Evolutionary conservation across 192 early-diverging fungal species (phyloP).

Genomic region (Dispira simplex): DNA sequence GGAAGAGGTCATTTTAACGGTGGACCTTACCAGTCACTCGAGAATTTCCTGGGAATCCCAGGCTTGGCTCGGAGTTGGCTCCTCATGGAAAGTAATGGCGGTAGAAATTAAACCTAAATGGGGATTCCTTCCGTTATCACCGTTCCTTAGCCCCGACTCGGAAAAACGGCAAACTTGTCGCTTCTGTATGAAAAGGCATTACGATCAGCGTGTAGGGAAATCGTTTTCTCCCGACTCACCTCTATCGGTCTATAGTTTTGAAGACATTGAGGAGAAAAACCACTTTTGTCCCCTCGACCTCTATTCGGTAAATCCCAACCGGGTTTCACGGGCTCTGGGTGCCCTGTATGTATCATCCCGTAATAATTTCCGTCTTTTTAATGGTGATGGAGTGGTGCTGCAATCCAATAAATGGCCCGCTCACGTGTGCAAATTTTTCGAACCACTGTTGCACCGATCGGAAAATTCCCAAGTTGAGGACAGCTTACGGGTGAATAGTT

Average conservation of each 20-base stretch:
- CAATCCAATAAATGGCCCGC: too few relatives aligned
- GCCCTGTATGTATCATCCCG: conserved; percentile 15
- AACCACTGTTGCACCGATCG: too few relatives aligned
- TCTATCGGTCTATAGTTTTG: background rate
- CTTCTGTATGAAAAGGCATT: conserved; percentile 61
- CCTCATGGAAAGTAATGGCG: too few relatives aligned
- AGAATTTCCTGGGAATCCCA: too few relatives aligned
- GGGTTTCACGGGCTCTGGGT: conserved; percentile 22
- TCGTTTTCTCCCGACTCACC: conserved; percentile 7
- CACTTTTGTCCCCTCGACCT: conserved; percentile 59
- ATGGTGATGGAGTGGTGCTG: conserved; percentile 15
- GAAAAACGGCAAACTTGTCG: conserved; percentile 47
- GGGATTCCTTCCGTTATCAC: conserved; percentile 42
- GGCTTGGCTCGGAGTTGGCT: too few relatives aligned
- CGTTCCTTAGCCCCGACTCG: conserved; percentile 17
- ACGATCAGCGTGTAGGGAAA: conserved; percentile 20
- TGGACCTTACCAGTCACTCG: conserved; percentile 22
- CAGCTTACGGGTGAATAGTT: too few relatives aligned
- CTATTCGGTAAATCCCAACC: conserved; percentile 21
- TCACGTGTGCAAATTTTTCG: too few relatives aligned
- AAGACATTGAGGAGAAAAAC: conserved; percentile 14
- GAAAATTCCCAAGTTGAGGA: too few relatives aligned
- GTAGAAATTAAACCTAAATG: conserved; percentile 40
- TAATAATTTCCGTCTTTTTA: conserved; percentile 29
- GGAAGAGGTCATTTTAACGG: conserved; percentile 23